These are phyloP conservation scores for Halophytophthora polymorphica DNA, from an alignment of 352 stramenopile species.

Conservation along the genomic window DNA sequence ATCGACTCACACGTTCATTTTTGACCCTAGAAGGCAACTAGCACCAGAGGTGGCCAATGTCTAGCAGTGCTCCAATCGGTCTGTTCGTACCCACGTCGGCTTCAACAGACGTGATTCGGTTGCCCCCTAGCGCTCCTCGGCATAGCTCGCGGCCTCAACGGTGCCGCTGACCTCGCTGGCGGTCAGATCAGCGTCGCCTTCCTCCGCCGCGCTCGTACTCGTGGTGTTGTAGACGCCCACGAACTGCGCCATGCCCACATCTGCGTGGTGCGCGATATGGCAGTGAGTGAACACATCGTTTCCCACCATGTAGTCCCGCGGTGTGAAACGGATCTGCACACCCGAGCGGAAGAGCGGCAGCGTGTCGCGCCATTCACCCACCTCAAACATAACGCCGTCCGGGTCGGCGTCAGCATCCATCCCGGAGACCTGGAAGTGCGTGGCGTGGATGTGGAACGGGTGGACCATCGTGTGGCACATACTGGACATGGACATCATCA, in stretches of 20 bases:
- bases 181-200: too few relatives aligned
- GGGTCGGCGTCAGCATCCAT: conserved; percentile 43
- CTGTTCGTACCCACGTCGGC: too few relatives aligned
- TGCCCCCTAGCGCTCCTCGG: too few relatives aligned
- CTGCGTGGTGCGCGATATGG: conserved; percentile 68
- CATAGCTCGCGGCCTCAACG: too few relatives aligned
- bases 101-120: too few relatives aligned
- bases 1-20: too few relatives aligned
- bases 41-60: too few relatives aligned
- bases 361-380: conserved; percentile 77
- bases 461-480: conserved; percentile 73
- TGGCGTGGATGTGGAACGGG: conserved; percentile 78
- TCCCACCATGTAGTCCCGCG: conserved; percentile 63
- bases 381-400: conserved; percentile 48
- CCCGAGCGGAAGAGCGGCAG: conserved; percentile 64
- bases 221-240: conserved; percentile 38
- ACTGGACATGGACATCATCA: conserved; percentile 18
- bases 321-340: conserved; percentile 67
- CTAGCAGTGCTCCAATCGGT: too few relatives aligned
- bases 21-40: too few relatives aligned
- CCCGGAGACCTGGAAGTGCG: conserved; percentile 66
- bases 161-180: too few relatives aligned
- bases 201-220: too few relatives aligned
- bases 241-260: conserved; percentile 74
- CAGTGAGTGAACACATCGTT: conserved; percentile 73